Percentiles rank a stretch among this genome's conserved stretches.
These are phyloP conservation scores for Pachyrhizus erosus DNA, from an alignment of 306 rosid genomes.

Conservation along the genomic window DNA sequence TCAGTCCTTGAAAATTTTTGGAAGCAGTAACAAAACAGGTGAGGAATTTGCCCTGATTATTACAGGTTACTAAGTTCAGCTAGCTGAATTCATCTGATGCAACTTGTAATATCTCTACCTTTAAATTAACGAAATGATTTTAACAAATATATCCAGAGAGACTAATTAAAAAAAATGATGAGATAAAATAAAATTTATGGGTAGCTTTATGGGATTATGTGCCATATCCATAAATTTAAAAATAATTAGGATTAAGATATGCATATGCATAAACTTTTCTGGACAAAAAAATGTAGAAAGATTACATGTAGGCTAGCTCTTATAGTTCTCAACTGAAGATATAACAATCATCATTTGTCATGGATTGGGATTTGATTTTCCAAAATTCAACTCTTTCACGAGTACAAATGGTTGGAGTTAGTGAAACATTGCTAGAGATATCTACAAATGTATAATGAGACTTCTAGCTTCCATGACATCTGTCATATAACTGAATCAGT, in stretches of 20 bases:
- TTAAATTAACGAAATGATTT: constrained; percentile 8
- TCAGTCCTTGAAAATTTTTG: not conserved
- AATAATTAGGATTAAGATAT: not conserved
- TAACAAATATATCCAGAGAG: not conserved
- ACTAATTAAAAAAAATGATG: not conserved
- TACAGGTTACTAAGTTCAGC: not conserved
- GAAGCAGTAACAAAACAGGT: not conserved
- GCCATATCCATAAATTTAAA: not conserved
- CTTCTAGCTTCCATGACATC: not conserved
- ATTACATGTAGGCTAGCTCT: not conserved
- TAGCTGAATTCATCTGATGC: not conserved
- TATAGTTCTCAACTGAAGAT: not conserved
- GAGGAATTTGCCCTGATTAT: constrained; percentile 1
- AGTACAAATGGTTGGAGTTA: not conserved
- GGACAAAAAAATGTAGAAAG: not conserved
- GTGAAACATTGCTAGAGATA: not conserved
- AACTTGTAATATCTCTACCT: not conserved
- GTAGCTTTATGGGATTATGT: not conserved
- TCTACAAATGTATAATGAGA: not conserved
- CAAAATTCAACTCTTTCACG: not conserved
- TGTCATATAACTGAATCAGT: not conserved
- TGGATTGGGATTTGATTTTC: not conserved
- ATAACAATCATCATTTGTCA: not conserved
- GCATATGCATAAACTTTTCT: not conserved
- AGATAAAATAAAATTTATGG: not conserved